Conservation (phyloP, 176 grass and related monocot species). For the Phyllostachys edulis region DNA sequence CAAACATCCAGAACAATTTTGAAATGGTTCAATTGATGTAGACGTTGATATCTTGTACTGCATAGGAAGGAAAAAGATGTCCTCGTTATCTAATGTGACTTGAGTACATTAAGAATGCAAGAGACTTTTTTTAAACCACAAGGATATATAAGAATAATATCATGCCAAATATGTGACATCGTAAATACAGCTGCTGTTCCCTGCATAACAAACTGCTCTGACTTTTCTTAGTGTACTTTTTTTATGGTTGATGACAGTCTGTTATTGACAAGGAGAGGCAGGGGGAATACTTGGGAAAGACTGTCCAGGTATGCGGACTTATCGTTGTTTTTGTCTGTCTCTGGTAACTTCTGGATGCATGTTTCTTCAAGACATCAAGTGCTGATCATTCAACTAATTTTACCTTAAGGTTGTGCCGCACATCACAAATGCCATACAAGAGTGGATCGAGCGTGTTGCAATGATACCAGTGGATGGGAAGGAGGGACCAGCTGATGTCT, state of each 20-base stretch:
- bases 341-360: conserved; percentile 18
- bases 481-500: conserved; percentile 71
- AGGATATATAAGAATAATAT: conserved; percentile 22
- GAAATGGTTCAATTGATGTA: conserved; percentile 1
- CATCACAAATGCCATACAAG: conserved; percentile 85
- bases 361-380: not conserved
- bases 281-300: conserved; percentile 74
- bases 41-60: conserved; percentile 13
- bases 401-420: conserved; percentile 63
- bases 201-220: conserved; percentile 23
- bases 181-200: conserved; percentile 27
- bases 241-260: conserved; percentile 46
- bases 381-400: conserved; percentile 27
- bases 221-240: conserved; percentile 21
- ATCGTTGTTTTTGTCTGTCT: not conserved
- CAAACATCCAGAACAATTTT: conserved; percentile 21
- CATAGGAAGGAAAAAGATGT: conserved; percentile 29
- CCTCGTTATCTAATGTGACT: conserved; percentile 23
- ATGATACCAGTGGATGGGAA: conserved; percentile 70
- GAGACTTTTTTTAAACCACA: not conserved
- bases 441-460: conserved; percentile 67
- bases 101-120: conserved; percentile 22
- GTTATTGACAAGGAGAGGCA: conserved; percentile 74
- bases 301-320: conserved; percentile 56
- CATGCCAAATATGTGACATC: not conserved